phyloP scores from a whole-genome alignment of 768 basidiomycete species.

The Pleurotus tuber-regium region DNA sequence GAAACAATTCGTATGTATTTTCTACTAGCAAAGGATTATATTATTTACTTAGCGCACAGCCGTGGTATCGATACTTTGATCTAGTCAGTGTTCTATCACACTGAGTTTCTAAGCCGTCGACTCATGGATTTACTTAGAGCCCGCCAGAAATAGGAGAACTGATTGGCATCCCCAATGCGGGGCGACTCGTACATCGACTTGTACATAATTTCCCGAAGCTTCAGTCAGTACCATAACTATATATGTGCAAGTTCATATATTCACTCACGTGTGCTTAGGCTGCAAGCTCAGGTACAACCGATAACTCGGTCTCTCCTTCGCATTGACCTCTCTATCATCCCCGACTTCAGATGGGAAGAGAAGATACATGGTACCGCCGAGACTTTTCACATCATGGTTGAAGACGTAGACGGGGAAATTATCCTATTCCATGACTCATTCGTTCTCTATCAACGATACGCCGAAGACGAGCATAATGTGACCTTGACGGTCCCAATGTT shows the following conservation, averaged over 20 bases:
- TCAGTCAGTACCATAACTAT: no score
- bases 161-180: constrained; percentile 91
- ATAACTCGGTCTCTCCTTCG: constrained; percentile 92
- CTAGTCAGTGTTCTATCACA: constrained; percentile 38
- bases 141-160: constrained; percentile 95
- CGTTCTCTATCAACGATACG: constrained; percentile 87
- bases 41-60: constrained; percentile 36
- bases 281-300: constrained; percentile 95
- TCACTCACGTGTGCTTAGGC: no score
- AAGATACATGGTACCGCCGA: constrained; percentile 88
- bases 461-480: constrained; percentile 91
- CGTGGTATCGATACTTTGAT: constrained; percentile 98
- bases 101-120: not conserved
- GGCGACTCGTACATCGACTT: constrained; percentile 85
- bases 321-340: constrained; percentile 89
- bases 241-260: no score
- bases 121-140: constrained; percentile 30
- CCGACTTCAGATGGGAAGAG: constrained; percentile 99
- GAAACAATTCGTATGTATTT: constrained; percentile 80
- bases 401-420: constrained; percentile 96
- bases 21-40: not conserved
- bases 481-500: constrained; percentile 96
- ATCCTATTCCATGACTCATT: constrained; percentile 95
- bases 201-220: constrained; percentile 97
- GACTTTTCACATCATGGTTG: constrained; percentile 90